phyloP scores from a whole-genome alignment of 441 rosid species.

The Euphorbia corollata region DNA sequence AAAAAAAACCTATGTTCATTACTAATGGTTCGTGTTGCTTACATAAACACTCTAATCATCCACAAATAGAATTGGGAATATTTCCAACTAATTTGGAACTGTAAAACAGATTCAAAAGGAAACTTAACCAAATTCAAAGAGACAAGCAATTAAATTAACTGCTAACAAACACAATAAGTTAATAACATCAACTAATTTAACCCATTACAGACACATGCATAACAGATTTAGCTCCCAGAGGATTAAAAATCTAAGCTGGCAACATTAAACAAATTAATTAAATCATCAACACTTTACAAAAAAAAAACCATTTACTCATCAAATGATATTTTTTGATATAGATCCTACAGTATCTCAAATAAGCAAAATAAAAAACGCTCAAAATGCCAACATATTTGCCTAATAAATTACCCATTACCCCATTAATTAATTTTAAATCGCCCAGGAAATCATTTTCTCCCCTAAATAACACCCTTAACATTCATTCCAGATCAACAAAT shows the following conservation, averaged over 20 bases:
- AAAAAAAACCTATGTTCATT: too few relatives aligned
- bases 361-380: neutral
- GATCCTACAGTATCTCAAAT: conserved; percentile 7
- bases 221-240: neutral
- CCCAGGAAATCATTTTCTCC: neutral
- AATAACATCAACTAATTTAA: too few relatives aligned
- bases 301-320: too few relatives aligned
- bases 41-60: too few relatives aligned
- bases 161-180: neutral
- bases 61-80: neutral
- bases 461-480: conserved; percentile 9
- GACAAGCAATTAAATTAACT: neutral
- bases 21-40: too few relatives aligned
- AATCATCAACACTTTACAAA: neutral
- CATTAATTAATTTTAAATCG: too few relatives aligned
- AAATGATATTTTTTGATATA: too few relatives aligned
- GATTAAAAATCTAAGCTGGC: too few relatives aligned
- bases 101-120: neutral
- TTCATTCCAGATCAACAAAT: conserved; percentile 25
- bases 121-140: neutral
- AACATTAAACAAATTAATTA: too few relatives aligned
- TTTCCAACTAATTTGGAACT: conserved; percentile 6
- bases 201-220: neutral
- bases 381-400: neutral
- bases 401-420: neutral